These are phyloP conservation scores for Leccinum imitatum DNA, from an alignment of 768 basidiomycete species.

Conservation along the genomic window DNA sequence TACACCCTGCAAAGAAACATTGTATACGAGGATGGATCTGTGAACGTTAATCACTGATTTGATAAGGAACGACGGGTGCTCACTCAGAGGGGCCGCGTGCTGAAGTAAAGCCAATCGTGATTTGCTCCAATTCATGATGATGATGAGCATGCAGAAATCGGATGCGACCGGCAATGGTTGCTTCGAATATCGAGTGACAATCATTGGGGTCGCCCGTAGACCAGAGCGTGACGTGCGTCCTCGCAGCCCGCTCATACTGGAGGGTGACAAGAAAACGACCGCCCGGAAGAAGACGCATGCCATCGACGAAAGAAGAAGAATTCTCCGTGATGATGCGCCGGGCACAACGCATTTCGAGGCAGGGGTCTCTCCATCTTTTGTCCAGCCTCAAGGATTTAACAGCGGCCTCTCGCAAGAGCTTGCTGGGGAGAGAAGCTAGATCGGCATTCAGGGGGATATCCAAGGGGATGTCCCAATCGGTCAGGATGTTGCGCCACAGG, in stretches of 20 bases:
- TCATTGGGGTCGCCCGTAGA: conserved; percentile 33
- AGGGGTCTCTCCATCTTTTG: conserved; percentile 45
- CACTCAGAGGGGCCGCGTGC: conserved; percentile 19
- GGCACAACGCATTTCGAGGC: conserved; percentile 36
- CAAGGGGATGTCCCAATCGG: conserved; percentile 36
- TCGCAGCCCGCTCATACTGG: conserved; percentile 34
- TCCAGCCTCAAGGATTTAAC: conserved; percentile 50
- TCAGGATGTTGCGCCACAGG: conserved; percentile 49
- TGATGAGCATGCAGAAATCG: conserved; percentile 37
- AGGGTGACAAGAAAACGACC: conserved; percentile 49
- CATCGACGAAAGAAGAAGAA: conserved; percentile 40
- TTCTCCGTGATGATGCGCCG: conserved; percentile 36
- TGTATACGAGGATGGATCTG: conserved; percentile 28
- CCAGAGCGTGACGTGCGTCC: conserved; percentile 46
- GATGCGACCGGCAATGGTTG: conserved; percentile 31
- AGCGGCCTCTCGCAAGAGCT: conserved; percentile 41
- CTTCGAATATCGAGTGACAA: conserved; percentile 27
- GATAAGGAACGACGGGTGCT: background rate
- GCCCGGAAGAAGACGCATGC: conserved; percentile 49
- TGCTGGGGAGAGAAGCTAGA: conserved; percentile 36
- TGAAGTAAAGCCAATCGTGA: conserved; percentile 24
- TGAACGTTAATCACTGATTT: background rate
- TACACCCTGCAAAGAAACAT: conserved; percentile 15
- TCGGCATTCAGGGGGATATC: conserved; percentile 40
- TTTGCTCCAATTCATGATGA: conserved; percentile 15